Base-by-base conservation (phyloP, 495 filamentous ascomycete species). In the Monascus purpureus region DNA sequence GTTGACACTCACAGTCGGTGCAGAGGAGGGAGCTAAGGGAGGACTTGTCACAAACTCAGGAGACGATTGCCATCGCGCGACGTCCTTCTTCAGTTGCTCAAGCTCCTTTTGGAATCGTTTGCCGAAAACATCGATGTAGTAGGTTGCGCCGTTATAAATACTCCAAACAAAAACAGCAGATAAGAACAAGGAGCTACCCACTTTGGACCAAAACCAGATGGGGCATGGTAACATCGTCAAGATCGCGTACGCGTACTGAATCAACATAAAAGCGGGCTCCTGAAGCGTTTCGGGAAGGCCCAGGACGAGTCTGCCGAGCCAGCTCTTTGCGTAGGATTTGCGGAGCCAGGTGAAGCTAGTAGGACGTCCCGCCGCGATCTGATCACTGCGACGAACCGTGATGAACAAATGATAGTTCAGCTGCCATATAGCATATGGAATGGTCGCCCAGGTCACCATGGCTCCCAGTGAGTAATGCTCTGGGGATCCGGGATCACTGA, bases 331-430 rank as follows among this genome's bases (percentile, higher is more conserved):
- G 58, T 94, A 97, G 1, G 80, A 87, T 38, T 74, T 75, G 33
- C 87, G 84, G 17, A 97, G 73, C 92, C 92, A 97, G 36, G 92
- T 96, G 53, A 93, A 97, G 29, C 82, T 90, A 7, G 90, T 97
- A 13, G 87, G 92, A 1, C 88, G 80, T 5, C 90, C 90, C 11
- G 92, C 92, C 11, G 84, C 86, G 45, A 97, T 97, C 62, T 96
- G 85, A 37, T 90, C 84, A 6, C 81, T 75, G 6, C 86, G 78
- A 14, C 90, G 76, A 25, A 95, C 82, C 8, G 86, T 92, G 55
- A 97, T 96, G 42, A 93, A 68, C 52, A 87, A 73, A 55, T 96
- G 88, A 55, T 96, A 97, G 33, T 62, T 55, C 0, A 93, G 61
- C 52, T 97, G 90, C 90, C 90, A 97, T 45, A 93, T 37, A 17